A percentile compares a stretch with the other conserved stretches of the same genome.
These are phyloP conservation scores for Schrenkiella parvula DNA, from an alignment of 345 rosid genomes.

Conservation along the genomic window DNA sequence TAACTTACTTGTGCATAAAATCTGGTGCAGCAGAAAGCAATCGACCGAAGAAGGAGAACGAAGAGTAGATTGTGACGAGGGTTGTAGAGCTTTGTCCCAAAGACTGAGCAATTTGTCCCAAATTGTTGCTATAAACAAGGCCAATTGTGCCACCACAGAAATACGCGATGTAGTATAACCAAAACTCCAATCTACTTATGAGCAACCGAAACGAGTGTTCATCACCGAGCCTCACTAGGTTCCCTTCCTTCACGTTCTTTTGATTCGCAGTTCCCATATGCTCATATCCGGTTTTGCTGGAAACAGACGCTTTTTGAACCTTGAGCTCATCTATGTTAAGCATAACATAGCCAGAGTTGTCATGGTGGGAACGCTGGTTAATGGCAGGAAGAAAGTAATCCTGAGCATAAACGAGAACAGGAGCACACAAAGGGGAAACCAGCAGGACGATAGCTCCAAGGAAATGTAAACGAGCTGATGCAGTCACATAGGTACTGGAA, in stretches of 20 bases:
- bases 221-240: slow-evolving; percentile 58
- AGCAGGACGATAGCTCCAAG: slow-evolving; percentile 51
- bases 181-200: slow-evolving; percentile 62
- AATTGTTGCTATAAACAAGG: slow-evolving; percentile 74
- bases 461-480: slow-evolving; percentile 45
- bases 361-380: slow-evolving; percentile 17
- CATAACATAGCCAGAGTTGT: slow-evolving; percentile 38
- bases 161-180: slow-evolving; percentile 70
- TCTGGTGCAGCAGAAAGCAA: slow-evolving; percentile 81
- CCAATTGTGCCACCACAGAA: slow-evolving; percentile 84
- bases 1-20: slow-evolving; percentile 55
- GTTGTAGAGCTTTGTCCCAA: slow-evolving; percentile 46
- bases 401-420: slow-evolving; percentile 50
- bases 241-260: slow-evolving; percentile 41
- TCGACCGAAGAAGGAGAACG: slow-evolving; percentile 83
- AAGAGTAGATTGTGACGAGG: slow-evolving; percentile 63
- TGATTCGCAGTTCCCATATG: not conserved
- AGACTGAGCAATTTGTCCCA: slow-evolving; percentile 82
- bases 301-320: slow-evolving; percentile 43
- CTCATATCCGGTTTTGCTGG: slow-evolving; percentile 4
- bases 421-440: slow-evolving; percentile 56
- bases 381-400: slow-evolving; percentile 39
- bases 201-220: slow-evolving; percentile 57
- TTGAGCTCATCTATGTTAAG: slow-evolving; percentile 48
- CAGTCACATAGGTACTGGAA: slow-evolving; percentile 34